Percentiles rank a stretch among this genome's conserved stretches.
Conservation (phyloP, 2,329 filamentous ascomycete genomes). For the Claviceps arundinis region DNA sequence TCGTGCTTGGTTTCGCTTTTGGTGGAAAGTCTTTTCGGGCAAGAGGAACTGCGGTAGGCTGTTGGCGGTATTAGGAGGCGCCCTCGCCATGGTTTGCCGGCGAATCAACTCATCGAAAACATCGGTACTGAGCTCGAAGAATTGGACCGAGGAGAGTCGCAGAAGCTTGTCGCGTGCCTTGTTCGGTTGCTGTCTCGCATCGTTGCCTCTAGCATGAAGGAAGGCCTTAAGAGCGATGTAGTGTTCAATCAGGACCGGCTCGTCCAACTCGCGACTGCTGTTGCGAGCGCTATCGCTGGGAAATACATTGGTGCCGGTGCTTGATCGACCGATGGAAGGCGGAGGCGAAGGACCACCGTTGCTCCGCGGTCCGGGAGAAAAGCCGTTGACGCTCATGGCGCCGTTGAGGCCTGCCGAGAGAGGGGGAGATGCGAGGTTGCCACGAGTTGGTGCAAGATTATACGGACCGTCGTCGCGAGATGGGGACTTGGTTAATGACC, state of each 20-base stretch:
- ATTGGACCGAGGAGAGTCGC: conserved; percentile 79
- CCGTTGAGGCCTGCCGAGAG: conserved; percentile 50
- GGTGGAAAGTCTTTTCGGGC: conserved; percentile 83
- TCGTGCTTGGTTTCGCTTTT: conserved; percentile 93
- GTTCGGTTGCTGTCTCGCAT: conserved; percentile 62
- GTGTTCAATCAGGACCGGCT: conserved; percentile 59
- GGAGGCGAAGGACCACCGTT: conserved; percentile 66
- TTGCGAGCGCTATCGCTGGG: conserved; percentile 51
- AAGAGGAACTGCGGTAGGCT: conserved; percentile 59
- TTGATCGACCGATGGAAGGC: conserved; percentile 75
- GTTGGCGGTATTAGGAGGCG: conserved; percentile 36
- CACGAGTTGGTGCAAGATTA: conserved; percentile 33
- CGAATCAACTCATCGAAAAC: conserved; percentile 91
- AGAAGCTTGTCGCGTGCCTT: conserved; percentile 90
- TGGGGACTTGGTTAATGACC: conserved; percentile 60
- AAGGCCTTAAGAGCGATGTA: conserved; percentile 69
- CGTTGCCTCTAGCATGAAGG: conserved; percentile 64
- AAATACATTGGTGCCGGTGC: conserved; percentile 62
- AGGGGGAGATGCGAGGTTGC: conserved; percentile 54
- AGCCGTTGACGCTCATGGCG: conserved; percentile 46
- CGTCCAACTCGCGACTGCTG: conserved; percentile 46
- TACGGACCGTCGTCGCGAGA: conserved; percentile 37
- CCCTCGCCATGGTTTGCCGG: conserved; percentile 55
- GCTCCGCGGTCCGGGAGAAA: conserved; percentile 41
- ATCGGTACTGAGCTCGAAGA: conserved; percentile 94